Conservation (phyloP, 495 filamentous ascomycete genomes). For the Penicillium malachiteum region DNA sequence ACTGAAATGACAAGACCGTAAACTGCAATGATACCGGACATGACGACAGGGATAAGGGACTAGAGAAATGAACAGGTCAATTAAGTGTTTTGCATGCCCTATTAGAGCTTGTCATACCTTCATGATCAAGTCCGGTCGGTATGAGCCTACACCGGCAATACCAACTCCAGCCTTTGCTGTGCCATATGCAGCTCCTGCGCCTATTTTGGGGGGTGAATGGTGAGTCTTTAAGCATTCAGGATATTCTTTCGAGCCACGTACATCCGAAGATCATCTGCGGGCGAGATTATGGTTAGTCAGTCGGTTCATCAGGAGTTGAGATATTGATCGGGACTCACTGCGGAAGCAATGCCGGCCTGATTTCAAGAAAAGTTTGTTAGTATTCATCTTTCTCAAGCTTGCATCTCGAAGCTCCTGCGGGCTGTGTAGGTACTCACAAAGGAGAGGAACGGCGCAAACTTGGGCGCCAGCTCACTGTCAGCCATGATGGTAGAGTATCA, state of each 20-base stretch:
- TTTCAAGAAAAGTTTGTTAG: constrained; percentile 25
- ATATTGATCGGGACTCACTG: constrained; percentile 64
- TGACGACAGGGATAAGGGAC: constrained; percentile 95
- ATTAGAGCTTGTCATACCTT: constrained; percentile 57
- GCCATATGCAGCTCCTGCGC: constrained; percentile 91
- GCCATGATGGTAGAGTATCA: constrained; percentile 51
- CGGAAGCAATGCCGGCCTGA: constrained; percentile 83
- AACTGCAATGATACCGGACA: constrained; percentile 99
- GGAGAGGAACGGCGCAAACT: constrained; percentile 96
- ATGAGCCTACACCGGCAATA: constrained; percentile 91
- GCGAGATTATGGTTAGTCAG: constrained; percentile 14
- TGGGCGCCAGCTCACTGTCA: constrained; percentile 70
- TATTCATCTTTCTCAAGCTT: constrained; percentile 14
- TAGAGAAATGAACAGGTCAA: constrained; percentile 31
- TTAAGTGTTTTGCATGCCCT: neutral
- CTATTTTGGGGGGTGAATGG: constrained; percentile 46
- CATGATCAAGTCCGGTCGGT: constrained; percentile 95
- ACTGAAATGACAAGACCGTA: constrained; percentile 96
- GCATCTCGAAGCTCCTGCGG: constrained; percentile 16
- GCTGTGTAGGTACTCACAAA: constrained; percentile 63
- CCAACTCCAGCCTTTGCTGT: constrained; percentile 97
- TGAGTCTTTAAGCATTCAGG: constrained; percentile 2
- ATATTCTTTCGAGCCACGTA: constrained; percentile 46
- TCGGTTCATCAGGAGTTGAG: neutral
- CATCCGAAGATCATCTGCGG: constrained; percentile 82